phyloP scores from a whole-genome alignment of 495 filamentous ascomycete genomes.

The Xylaria flabelliformis region DNA sequence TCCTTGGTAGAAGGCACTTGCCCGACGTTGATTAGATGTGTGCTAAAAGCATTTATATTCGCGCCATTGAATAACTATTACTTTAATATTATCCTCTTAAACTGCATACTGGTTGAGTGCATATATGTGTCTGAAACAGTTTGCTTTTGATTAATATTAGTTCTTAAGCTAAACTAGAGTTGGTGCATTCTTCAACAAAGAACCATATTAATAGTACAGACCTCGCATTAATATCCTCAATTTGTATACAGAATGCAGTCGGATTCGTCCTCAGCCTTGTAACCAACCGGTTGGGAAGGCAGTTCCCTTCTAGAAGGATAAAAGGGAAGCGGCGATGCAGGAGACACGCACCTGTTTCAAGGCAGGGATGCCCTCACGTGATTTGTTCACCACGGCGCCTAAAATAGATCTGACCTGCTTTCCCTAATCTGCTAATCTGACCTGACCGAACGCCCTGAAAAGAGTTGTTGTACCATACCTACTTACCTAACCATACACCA shows the following conservation, averaged over 20 bases:
- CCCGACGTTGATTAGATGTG: too few relatives aligned
- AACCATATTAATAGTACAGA: background rate
- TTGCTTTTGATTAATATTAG: constrained; percentile 22
- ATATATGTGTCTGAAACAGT: background rate
- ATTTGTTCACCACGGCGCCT: constrained; percentile 3
- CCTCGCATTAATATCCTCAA: background rate
- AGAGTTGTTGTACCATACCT: constrained; percentile 22
- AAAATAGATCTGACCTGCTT: constrained; percentile 29
- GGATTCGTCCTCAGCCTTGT: background rate
- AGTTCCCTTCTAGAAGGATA: constrained; percentile 2
- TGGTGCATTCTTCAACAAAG: background rate
- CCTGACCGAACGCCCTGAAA: constrained; percentile 21
- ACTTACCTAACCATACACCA: constrained; percentile 19
- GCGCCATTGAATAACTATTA: background rate
- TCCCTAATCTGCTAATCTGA: constrained; percentile 26
- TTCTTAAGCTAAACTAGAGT: constrained; percentile 15
- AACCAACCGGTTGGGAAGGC: background rate
- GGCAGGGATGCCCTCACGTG: constrained; percentile 25
- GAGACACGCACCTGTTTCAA: background rate
- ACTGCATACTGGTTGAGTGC: background rate
- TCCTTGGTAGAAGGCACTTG: background rate
- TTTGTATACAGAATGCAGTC: background rate
- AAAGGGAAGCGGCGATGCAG: constrained; percentile 5
- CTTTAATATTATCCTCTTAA: background rate
- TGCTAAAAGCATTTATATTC: background rate